These are phyloP conservation scores for Leptodermis oblonga DNA, from an alignment of 257 asterid genomes.

Conservation along the genomic window DNA sequence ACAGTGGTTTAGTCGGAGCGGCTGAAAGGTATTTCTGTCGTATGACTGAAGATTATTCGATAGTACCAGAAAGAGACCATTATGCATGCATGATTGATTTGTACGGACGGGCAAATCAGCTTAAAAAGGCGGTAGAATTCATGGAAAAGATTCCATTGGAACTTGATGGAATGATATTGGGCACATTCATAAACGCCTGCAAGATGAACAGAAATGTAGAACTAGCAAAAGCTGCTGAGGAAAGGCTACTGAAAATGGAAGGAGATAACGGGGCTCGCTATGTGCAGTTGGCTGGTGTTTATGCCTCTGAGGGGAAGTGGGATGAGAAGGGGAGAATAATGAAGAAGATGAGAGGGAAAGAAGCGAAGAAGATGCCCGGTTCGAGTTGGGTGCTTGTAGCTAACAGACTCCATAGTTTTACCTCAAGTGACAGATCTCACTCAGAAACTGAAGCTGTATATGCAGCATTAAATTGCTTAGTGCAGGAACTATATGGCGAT, in stretches of 20 bases:
- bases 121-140: slow-evolving; percentile 59
- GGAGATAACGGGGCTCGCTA: slow-evolving; percentile 60
- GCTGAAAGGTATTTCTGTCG: slow-evolving; percentile 67
- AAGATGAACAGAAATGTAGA: slow-evolving; percentile 53
- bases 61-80: slow-evolving; percentile 72
- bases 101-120: slow-evolving; percentile 76
- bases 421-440: slow-evolving; percentile 63
- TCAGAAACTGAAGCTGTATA: slow-evolving; percentile 47
- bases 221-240: slow-evolving; percentile 61
- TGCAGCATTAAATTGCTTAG: slow-evolving; percentile 45
- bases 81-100: slow-evolving; percentile 95
- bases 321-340: slow-evolving; percentile 77
- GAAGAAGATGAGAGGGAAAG: slow-evolving; percentile 80
- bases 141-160: slow-evolving; percentile 60
- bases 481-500: slow-evolving; percentile 32
- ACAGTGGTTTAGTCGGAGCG: slow-evolving; percentile 55
- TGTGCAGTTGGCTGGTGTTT: slow-evolving; percentile 73
- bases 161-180: slow-evolving; percentile 55
- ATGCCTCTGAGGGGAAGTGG: slow-evolving; percentile 80
- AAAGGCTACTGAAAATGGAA: slow-evolving; percentile 50
- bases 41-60: slow-evolving; percentile 55
- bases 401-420: slow-evolving; percentile 50
- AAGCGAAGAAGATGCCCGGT: slow-evolving; percentile 66
- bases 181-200: slow-evolving; percentile 78
- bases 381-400: slow-evolving; percentile 79